Evolutionary conservation across 331 rosid species (phyloP), one percentile per base, ranked within the genome.

Genomic region (Rhamnella rubrinervis): DNA sequence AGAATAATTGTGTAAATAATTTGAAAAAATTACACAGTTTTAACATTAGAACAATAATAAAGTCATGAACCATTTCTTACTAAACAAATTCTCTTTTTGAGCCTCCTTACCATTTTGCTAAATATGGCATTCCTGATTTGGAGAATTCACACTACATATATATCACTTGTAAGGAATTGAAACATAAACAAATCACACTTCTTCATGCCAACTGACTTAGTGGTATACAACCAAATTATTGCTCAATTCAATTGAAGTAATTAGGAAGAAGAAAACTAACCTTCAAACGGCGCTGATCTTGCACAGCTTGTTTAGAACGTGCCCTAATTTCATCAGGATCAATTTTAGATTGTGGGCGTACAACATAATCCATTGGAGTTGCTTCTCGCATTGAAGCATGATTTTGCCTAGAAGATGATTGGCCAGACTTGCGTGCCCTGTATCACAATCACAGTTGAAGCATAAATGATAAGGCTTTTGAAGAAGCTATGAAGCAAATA

Each of bases 281-380:
- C 96, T 93, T 93, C 85, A 93, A 67, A 1, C 95, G 95, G 60
- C 85, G 92, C 85, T 90, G 98, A 85, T 90, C 98, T 63, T 86
- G 98, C 12, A 83, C 73, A 17, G 86, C 89, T 76, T 79, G 87
- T 72, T 93, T 93, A 55, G 96, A 87, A 8, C 96, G 89, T n/a
- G 97, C 98, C 73, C 97, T 85, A 72, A 93, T 55, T 88, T 90
- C 97, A 41, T 93, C 98, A 8, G 97, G 97, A 66, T 93, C 98
- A 79, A 93, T 78, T 84, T 88, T 93, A 61, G 98, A 93, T 59
- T 83, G 97, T 58, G 97, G 99, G 0, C 96, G 97, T 70, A 95
- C 85, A 66, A 95, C 62, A 76, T 91, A 95, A 86, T 95, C 99
- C 87, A 95, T 71, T 4, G 97, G 99, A 18, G 96, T 89, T 49